Conservation (phyloP, 139 green algal species). For the Micromonas pusilla region DNA sequence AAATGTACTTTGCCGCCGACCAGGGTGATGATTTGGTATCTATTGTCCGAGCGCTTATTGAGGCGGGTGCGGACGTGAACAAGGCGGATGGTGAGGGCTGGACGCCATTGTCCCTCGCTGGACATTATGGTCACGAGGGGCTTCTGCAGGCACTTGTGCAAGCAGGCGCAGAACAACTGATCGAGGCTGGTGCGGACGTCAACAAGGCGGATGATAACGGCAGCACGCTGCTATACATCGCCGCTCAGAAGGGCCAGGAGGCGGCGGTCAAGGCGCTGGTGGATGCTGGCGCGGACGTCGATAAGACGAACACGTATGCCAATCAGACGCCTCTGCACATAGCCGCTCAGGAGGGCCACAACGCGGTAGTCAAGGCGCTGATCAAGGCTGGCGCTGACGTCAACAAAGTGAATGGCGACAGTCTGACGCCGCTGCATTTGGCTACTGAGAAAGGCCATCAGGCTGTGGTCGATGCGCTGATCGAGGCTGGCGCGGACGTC, state of each 20-base stretch:
- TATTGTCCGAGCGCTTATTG: not conserved
- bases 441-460: not conserved
- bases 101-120: not conserved
- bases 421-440: not conserved
- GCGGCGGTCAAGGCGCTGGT: not conserved
- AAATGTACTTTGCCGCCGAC: not conserved
- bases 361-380: not conserved
- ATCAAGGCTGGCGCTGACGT: not conserved
- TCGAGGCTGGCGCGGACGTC: constrained; percentile 5
- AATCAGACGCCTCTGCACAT: not conserved
- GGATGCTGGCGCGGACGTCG: not conserved
- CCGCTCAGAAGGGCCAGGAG: not conserved
- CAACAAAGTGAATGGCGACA: not conserved
- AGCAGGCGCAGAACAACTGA: too few species aligned
- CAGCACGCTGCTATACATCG: not conserved
- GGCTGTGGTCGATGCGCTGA: not conserved
- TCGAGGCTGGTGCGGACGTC: constrained; percentile 11
- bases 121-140: not conserved
- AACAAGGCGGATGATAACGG: constrained; percentile 9
- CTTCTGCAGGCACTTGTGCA: not conserved
- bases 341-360: not conserved
- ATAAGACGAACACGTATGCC: not conserved
- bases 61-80: constrained; percentile 17
- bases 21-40: not conserved
- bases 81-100: not conserved